phyloP scores from a whole-genome alignment of 768 basidiomycete genomes.

The Botryobasidium botryosum region DNA sequence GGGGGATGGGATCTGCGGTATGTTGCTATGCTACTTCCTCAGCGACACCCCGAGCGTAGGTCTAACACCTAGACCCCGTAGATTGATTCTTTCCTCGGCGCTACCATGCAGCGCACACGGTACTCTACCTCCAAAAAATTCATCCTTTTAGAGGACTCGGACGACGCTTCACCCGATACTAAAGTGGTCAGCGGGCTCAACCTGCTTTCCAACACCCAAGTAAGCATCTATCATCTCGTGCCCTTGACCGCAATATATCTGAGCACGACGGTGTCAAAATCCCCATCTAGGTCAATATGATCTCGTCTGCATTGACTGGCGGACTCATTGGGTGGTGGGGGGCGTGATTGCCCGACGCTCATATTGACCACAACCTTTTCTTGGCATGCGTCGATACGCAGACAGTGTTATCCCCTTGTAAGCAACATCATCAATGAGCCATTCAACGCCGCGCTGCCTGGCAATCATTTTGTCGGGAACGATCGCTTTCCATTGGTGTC shows the following conservation, averaged over 20 bases:
- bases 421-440: no score
- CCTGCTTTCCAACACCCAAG: constrained; percentile 73
- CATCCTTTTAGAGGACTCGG: constrained; percentile 42
- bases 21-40: constrained; percentile 1
- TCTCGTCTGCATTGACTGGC: constrained; percentile 1
- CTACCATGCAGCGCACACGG: constrained; percentile 66
- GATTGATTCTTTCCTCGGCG: constrained; percentile 79
- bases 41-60: background rate
- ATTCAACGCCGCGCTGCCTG: no score
- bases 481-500: no score
- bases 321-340: background rate
- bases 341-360: no score
- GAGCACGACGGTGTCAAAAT: constrained; percentile 1
- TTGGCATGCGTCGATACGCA: no score
- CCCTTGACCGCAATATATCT: background rate
- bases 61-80: constrained; percentile 16
- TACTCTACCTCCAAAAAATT: constrained; percentile 45
- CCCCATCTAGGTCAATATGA: constrained; percentile 3
- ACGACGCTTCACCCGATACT: constrained; percentile 16
- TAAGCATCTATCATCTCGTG: constrained; percentile 15
- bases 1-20: constrained; percentile 67
- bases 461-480: no score
- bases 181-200: constrained; percentile 45
- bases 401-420: no score
- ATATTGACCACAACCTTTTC: no score